phyloP scores from a whole-genome alignment of 768 basidiomycete species.

The Lentinula raphanica region DNA sequence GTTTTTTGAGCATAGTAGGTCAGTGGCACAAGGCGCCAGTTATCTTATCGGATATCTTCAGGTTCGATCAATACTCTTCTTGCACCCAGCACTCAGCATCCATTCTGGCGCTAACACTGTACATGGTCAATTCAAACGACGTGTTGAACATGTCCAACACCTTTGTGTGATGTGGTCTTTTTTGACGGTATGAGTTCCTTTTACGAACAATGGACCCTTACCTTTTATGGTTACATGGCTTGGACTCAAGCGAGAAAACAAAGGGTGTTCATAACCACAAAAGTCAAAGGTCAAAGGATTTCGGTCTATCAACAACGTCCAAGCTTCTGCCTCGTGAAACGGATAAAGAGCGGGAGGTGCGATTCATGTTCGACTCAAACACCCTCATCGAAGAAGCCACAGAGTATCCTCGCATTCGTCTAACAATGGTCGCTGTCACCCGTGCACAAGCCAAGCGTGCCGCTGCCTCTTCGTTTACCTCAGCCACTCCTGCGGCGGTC shows the following conservation, averaged over 20 bases:
- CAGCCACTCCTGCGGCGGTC: neutral
- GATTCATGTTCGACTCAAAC: neutral
- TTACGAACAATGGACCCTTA: neutral
- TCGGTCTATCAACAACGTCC: neutral
- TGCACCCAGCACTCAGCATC: too few species aligned
- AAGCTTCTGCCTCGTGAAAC: neutral
- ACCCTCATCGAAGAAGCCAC: neutral
- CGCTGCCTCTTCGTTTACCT: neutral
- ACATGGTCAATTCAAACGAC: too few species aligned
- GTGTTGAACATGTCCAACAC: too few species aligned
- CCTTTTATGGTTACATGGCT: neutral
- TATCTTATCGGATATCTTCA: too few species aligned
- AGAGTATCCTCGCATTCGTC: neutral
- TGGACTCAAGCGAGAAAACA: neutral
- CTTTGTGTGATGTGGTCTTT: too few species aligned
- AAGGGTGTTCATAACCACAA: neutral
- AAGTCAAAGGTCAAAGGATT: neutral
- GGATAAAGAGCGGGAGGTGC: neutral
- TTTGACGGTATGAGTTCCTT: neutral
- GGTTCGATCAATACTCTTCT: too few species aligned
- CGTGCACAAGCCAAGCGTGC: neutral
- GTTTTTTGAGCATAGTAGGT: too few species aligned
- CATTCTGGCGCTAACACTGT: too few species aligned
- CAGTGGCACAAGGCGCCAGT: too few species aligned
- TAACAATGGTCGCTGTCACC: neutral